A percentile compares a stretch with the other conserved stretches of the same genome.
These are phyloP conservation scores for Saccharomyces paradoxus DNA, from an alignment of 805 yeast genomes.

Conservation along the genomic window DNA sequence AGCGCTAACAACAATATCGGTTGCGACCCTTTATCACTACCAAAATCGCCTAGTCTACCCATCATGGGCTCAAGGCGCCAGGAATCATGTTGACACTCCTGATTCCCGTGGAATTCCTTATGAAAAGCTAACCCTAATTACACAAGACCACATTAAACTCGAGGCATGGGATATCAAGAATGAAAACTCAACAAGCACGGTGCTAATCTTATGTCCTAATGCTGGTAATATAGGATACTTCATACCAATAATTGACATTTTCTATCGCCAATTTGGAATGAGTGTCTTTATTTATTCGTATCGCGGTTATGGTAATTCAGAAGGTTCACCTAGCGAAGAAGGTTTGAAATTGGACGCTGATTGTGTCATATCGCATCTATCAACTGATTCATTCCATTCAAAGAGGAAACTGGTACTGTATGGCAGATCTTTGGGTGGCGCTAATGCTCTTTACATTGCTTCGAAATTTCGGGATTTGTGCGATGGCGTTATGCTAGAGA, in stretches of 20 bases:
- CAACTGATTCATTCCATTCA: slow-evolving; percentile 40
- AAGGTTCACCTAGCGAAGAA: slow-evolving; percentile 65
- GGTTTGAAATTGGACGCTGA: slow-evolving; percentile 83
- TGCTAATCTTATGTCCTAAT: slow-evolving; percentile 77
- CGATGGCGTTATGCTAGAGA: slow-evolving; percentile 69
- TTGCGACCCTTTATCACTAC: slow-evolving; percentile 48
- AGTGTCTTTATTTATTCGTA: slow-evolving; percentile 83
- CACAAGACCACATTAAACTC: slow-evolving; percentile 62
- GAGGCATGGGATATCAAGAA: slow-evolving; percentile 47
- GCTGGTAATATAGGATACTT: slow-evolving; percentile 95
- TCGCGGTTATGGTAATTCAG: slow-evolving; percentile 81
- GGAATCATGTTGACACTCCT: slow-evolving; percentile 67
- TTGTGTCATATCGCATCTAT: slow-evolving; percentile 54
- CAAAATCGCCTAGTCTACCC: slow-evolving; percentile 78
- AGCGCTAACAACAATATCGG: slow-evolving; percentile 37
- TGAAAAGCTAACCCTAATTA: slow-evolving; percentile 50
- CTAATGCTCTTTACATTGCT: slow-evolving; percentile 80
- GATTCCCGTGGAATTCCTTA: slow-evolving; percentile 57
- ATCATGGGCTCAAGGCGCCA: slow-evolving; percentile 66
- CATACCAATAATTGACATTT: slow-evolving; percentile 66
- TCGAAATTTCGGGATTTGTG: slow-evolving; percentile 44
- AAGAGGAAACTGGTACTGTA: slow-evolving; percentile 54
- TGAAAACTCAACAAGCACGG: slow-evolving; percentile 44
- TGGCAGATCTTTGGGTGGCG: slow-evolving; percentile 93
- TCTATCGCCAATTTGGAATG: slow-evolving; percentile 53